phyloP scores from a whole-genome alignment of 805 yeast species.

The Candida takata region DNA sequence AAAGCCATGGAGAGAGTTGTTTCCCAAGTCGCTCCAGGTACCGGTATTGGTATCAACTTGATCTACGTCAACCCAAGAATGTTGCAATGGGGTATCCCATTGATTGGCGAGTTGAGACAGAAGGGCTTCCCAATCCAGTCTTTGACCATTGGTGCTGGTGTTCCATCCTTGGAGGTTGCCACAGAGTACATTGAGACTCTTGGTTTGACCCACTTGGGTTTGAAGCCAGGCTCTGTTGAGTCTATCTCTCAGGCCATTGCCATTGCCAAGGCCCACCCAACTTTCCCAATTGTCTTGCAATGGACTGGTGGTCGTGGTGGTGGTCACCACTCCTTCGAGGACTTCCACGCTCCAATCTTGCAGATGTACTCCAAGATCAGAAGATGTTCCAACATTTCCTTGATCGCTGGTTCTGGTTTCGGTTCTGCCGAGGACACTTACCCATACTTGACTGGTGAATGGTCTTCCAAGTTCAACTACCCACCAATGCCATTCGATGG shows the following conservation, averaged over 20 bases:
- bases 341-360: slow-evolving; percentile 94
- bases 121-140: slow-evolving; percentile 95
- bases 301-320: slow-evolving; percentile 99
- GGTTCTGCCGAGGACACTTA: slow-evolving; percentile 96
- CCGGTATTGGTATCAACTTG: slow-evolving; percentile 85
- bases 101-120: slow-evolving; percentile 80
- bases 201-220: slow-evolving; percentile 88
- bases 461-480: slow-evolving; percentile 83
- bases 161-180: slow-evolving; percentile 96
- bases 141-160: slow-evolving; percentile 98
- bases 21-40: slow-evolving; percentile 67
- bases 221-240: slow-evolving; percentile 97
- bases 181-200: slow-evolving; percentile 89
- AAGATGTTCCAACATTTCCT: slow-evolving; percentile 79
- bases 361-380: slow-evolving; percentile 95
- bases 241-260: slow-evolving; percentile 79
- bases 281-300: slow-evolving; percentile 93
- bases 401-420: slow-evolving; percentile 97
- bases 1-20: slow-evolving; percentile 72
- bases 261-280: slow-evolving; percentile 93
- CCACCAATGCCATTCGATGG: slow-evolving; percentile 99
- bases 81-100: slow-evolving; percentile 98
- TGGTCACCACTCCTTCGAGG: slow-evolving; percentile 99
- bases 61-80: slow-evolving; percentile 95
- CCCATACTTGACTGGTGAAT: slow-evolving; percentile 94